Conservation (phyloP, 1,284 basidiomycete genomes). For the Anthracocystis panici-leucophaei region DNA sequence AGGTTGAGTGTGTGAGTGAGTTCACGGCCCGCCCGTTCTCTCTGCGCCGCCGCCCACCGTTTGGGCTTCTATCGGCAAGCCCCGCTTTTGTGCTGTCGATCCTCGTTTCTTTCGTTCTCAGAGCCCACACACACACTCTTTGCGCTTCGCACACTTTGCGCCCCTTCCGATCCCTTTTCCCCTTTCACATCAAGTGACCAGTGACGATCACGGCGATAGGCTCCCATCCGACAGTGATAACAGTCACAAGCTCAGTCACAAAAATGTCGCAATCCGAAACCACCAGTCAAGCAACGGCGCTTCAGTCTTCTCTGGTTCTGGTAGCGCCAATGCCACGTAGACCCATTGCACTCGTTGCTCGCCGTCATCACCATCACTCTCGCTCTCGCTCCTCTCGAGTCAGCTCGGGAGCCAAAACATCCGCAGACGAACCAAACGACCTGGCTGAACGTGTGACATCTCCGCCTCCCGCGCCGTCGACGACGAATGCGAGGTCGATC, state of each 20-base stretch:
- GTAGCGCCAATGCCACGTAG: conserved; percentile 49
- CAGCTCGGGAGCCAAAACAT: neutral
- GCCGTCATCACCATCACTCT: conserved; percentile 38
- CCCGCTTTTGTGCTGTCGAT: too few relatives aligned
- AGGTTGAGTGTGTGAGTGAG: too few relatives aligned
- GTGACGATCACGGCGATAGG: too few relatives aligned
- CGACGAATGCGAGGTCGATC: conserved; percentile 7
- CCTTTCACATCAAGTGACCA: too few relatives aligned
- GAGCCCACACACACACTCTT: too few relatives aligned
- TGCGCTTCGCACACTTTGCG: too few relatives aligned
- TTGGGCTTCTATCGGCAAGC: too few relatives aligned
- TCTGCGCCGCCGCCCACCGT: too few relatives aligned
- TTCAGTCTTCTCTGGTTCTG: conserved; percentile 32
- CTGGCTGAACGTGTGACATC: conserved; percentile 4
- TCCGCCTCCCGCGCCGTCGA: neutral
- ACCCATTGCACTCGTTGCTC: conserved; percentile 48
- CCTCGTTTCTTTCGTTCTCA: too few relatives aligned
- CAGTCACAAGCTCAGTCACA: neutral
- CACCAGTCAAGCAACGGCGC: conserved; percentile 6
- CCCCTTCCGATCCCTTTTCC: too few relatives aligned
- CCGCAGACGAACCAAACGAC: conserved; percentile 12
- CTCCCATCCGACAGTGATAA: neutral
- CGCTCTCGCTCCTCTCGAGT: conserved; percentile 32
- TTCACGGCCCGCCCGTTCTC: too few relatives aligned
- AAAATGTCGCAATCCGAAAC: conserved; percentile 21